Conservation (phyloP, 176 grass and related monocot species). For the Metroxylon sagu region DNA sequence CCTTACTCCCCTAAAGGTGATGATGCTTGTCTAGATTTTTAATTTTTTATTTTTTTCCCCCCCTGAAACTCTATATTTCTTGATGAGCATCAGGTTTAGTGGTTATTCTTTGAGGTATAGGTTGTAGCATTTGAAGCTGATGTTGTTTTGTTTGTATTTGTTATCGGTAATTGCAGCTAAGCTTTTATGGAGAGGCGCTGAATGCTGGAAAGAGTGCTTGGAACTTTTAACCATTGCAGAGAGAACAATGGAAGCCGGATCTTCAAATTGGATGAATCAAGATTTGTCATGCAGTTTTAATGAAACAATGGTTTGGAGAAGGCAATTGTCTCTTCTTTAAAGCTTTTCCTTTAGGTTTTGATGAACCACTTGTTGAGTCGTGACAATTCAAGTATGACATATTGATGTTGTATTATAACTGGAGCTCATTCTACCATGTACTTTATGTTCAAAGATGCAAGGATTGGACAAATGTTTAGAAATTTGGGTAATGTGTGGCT, state of each 20-base stretch:
- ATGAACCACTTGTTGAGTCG: no score
- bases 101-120: no score
- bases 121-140: no score
- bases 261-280: not conserved
- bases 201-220: slow-evolving; percentile 86
- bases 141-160: no score
- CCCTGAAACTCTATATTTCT: not conserved
- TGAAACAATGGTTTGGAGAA: slow-evolving; percentile 64
- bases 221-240: slow-evolving; percentile 45
- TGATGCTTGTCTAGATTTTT: not conserved
- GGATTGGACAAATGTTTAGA: no score
- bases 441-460: no score
- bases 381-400: no score
- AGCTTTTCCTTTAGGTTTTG: not conserved
- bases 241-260: slow-evolving; percentile 23
- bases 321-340: slow-evolving; percentile 35
- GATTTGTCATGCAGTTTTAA: slow-evolving; percentile 11
- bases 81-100: no score
- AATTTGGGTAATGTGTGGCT: no score
- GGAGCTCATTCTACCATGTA: no score
- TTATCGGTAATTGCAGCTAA: slow-evolving; percentile 44
- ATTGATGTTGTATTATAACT: no score
- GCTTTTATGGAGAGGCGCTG: slow-evolving; percentile 76
- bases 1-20: slow-evolving; percentile 91
- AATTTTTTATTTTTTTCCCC: not conserved